Evolutionary conservation across 2,329 filamentous ascomycete genomes (phyloP).

Genomic region (Pseudogymnoascus pannorum): DNA sequence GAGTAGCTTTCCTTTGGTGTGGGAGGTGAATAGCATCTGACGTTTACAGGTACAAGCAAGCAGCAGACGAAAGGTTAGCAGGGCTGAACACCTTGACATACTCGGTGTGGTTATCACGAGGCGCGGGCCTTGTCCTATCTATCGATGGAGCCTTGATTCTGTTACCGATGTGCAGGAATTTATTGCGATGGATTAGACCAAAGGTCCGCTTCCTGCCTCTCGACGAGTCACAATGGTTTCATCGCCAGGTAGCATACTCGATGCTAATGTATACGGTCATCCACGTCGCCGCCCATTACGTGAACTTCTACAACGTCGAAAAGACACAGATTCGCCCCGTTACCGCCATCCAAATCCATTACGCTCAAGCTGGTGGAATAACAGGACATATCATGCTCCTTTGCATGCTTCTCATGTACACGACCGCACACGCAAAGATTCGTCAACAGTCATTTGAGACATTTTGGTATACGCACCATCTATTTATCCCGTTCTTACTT

Average conservation of each 20-base stretch:
- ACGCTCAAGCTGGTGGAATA: constrained; percentile 78
- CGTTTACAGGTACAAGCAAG: constrained; percentile 67
- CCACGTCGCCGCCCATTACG: constrained; percentile 78
- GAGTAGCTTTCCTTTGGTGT: constrained; percentile 20
- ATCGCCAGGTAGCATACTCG: constrained; percentile 87
- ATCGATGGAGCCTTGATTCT: constrained; percentile 84
- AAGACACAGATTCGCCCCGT: constrained; percentile 71
- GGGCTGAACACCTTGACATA: constrained; percentile 73
- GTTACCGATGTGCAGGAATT: constrained; percentile 87
- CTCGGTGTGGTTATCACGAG: constrained; percentile 95
- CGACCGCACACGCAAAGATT: constrained; percentile 85
- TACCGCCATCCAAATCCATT: constrained; percentile 84
- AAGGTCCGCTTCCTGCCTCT: constrained; percentile 83
- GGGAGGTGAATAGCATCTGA: constrained; percentile 20
- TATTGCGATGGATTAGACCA: constrained; percentile 76
- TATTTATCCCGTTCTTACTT: constrained; percentile 94
- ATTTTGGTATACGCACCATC: constrained; percentile 98
- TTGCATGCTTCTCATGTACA: constrained; percentile 99
- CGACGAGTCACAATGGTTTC: constrained; percentile 97
- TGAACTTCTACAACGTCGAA: constrained; percentile 98
- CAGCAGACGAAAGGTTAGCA: constrained; percentile 57
- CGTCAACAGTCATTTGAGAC: constrained; percentile 96
- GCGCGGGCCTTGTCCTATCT: constrained; percentile 77
- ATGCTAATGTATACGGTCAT: constrained; percentile 74
- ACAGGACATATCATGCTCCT: constrained; percentile 96